phyloP scores from a whole-genome alignment of 176 grass and related monocot species.

The Bonia amplexicaulis region DNA sequence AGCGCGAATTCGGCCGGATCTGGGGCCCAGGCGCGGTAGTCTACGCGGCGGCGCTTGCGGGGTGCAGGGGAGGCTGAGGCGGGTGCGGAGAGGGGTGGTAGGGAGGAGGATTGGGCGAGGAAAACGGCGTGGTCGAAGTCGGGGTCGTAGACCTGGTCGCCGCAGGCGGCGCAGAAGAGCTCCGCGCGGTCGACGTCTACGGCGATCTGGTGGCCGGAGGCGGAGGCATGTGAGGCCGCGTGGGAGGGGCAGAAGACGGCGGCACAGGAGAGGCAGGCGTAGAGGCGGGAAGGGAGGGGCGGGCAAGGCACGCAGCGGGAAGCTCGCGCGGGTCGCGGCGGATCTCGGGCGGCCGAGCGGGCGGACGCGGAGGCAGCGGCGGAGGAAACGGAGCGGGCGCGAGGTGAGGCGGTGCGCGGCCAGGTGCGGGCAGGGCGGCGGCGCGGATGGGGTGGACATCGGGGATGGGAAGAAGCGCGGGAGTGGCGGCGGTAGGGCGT shows the following conservation, averaged over 20 bases:
- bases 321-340: conserved; percentile 62
- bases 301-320: conserved; percentile 51
- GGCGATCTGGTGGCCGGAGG: conserved; percentile 73
- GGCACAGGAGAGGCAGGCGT: conserved; percentile 78
- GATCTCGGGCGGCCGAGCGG: conserved; percentile 75
- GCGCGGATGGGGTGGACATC: conserved; percentile 42
- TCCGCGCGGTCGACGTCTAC: conserved; percentile 88
- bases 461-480: not conserved
- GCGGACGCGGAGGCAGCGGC: conserved; percentile 65
- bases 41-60: conserved; percentile 65
- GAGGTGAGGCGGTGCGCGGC: conserved; percentile 52
- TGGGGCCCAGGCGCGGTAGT: conserved; percentile 71
- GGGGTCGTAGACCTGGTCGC: conserved; percentile 85
- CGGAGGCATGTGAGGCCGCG: conserved; percentile 47
- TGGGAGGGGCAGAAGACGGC: conserved; percentile 65
- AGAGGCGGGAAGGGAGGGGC: conserved; percentile 44
- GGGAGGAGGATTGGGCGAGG: conserved; percentile 55
- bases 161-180: conserved; percentile 84
- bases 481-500: not conserved
- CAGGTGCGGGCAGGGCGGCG: conserved; percentile 72
- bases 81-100: conserved; percentile 18
- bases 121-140: conserved; percentile 87
- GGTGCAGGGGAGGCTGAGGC: not conserved
- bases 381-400: conserved; percentile 67
- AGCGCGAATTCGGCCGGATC: conserved; percentile 66